Base-by-base conservation (phyloP, 192 early-diverging fungal genomes). In the Gamsiella multidivaricata region DNA sequence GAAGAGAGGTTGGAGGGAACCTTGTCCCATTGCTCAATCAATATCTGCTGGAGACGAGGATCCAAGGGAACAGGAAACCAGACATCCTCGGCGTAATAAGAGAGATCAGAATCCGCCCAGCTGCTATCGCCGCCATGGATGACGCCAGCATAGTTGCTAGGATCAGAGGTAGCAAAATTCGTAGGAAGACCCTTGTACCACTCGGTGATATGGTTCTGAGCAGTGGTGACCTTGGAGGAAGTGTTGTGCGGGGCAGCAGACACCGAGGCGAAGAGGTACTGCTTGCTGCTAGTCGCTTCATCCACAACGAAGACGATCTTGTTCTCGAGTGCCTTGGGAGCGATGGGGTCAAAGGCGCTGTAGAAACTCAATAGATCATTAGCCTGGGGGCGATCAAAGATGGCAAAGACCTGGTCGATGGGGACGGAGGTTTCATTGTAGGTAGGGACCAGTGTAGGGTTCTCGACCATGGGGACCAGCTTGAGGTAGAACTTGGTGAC, bases 21-120 rank as follows among this genome's bases (percentile, higher is more conserved):
- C 54, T 66, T 66, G 65, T 66, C 65, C 65, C 65, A 66, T 50
- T 66, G 65, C n/a, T 54, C 34, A 42, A 66, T 47, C 41, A 66
- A 29, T 20, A 66, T 39, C 54, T 66, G 5, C 43, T 56, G 54
- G 28, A 66, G 54, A 11, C 23, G 12, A 32, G 65, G 65, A 43
- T 66, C 65, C 43, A 66, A 33, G 34, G 65, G 65, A 18, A 56
- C 65, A n/a, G 31, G 33, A 54, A 66, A 56, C 65, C 65, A 66
- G 43, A 66, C 65, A 49, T 66, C 65, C 43, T 66, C 65, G 25
- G 65, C 65, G 23, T 66, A 66, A 28, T 66, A 66, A 42, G 65
- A 55, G 6, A 66, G 54, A n/a, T 56, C 54, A 4, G n/a, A 34
- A 31, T 55, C 52, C 22, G 65, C 65, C 65, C 65, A 66, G 43